A percentile compares a stretch with the other conserved stretches of the same genome.
phyloP scores from a whole-genome alignment of 352 stramenopile species.

The Achlya hypogyna region DNA sequence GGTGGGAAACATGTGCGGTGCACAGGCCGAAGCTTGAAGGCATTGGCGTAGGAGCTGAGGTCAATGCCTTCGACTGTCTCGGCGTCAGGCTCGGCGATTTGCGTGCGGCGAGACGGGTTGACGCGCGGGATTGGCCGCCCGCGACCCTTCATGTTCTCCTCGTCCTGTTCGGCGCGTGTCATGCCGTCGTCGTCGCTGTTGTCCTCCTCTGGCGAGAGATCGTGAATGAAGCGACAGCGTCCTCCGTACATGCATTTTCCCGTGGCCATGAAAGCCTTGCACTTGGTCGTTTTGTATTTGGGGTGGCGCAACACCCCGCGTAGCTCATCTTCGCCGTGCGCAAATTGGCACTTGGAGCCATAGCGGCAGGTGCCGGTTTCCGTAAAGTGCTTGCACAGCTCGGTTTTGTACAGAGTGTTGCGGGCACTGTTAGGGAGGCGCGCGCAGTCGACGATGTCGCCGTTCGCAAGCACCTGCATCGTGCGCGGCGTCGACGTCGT shows the following conservation, averaged over 20 bases:
- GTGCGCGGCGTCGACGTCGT: background rate
- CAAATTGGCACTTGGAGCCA: constrained; percentile 84
- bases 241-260: constrained; percentile 80
- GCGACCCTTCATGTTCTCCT: constrained; percentile 9
- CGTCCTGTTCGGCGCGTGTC: constrained; percentile 12
- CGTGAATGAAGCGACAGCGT: constrained; percentile 84
- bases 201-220: constrained; percentile 21
- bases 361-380: constrained; percentile 84
- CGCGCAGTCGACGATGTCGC: constrained; percentile 76
- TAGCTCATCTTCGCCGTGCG: constrained; percentile 66
- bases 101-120: background rate
- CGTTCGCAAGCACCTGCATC: constrained; percentile 78
- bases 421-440: constrained; percentile 62
- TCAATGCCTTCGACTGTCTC: background rate
- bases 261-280: constrained; percentile 86
- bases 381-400: constrained; percentile 81
- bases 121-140: background rate
- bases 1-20: background rate
- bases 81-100: background rate
- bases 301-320: constrained; percentile 79
- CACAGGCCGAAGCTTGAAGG: constrained; percentile 4
- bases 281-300: constrained; percentile 90
- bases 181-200: constrained; percentile 12
- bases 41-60: background rate
- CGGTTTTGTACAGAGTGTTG: constrained; percentile 84